These are phyloP conservation scores for Suillus clintonianus DNA, from an alignment of 768 basidiomycete species.

Conservation along the genomic window DNA sequence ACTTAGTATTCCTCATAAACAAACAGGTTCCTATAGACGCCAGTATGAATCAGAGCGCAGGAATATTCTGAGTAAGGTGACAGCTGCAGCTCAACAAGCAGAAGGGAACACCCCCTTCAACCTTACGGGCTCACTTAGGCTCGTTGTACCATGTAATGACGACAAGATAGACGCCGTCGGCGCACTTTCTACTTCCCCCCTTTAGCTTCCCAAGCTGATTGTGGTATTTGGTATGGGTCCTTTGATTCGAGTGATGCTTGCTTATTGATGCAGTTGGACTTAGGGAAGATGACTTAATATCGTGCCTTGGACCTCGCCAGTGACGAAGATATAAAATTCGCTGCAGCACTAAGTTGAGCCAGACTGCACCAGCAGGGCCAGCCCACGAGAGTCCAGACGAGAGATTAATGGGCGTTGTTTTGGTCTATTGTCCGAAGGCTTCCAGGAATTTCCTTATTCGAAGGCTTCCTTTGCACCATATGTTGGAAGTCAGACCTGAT, in stretches of 20 bases:
- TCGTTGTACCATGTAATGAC: constrained; percentile 24
- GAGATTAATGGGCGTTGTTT: neutral
- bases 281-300: neutral
- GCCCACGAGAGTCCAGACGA: neutral
- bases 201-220: neutral
- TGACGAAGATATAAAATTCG: neutral
- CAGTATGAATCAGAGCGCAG: neutral
- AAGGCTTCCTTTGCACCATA: neutral
- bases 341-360: neutral
- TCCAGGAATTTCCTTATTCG: neutral
- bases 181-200: neutral
- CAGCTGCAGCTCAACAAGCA: neutral
- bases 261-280: neutral
- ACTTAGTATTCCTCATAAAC: neutral
- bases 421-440: neutral
- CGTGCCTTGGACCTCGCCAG: neutral
- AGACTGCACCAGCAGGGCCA: neutral
- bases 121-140: constrained; percentile 12
- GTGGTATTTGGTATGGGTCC: neutral
- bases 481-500: too few relatives aligned
- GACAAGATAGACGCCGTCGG: neutral
- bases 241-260: neutral
- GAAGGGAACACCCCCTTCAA: neutral
- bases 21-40: neutral
- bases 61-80: neutral